A percentile compares a stretch with the other conserved stretches of the same genome.
Evolutionary conservation across 2,329 filamentous ascomycete species (phyloP).

Genomic region (Fusarium sororula): DNA sequence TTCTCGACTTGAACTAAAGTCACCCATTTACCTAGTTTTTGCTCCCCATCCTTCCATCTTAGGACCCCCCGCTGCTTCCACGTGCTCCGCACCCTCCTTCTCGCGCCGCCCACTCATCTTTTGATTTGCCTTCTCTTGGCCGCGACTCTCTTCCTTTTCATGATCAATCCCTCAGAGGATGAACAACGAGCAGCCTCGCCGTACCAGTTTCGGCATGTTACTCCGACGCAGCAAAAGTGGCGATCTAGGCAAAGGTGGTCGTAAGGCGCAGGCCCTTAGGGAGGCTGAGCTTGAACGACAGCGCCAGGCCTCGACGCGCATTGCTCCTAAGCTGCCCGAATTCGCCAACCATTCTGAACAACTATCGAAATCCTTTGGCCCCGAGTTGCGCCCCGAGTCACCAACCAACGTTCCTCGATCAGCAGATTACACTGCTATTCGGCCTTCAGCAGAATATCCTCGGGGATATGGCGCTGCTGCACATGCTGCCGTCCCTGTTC

Average conservation of each 20-base stretch:
- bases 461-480: slow-evolving; percentile 51
- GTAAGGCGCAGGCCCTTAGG: slow-evolving; percentile 65
- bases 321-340: slow-evolving; percentile 62
- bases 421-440: slow-evolving; percentile 50
- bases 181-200: slow-evolving; percentile 45
- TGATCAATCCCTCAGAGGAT: slow-evolving; percentile 43
- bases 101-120: slow-evolving; percentile 28
- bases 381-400: slow-evolving; percentile 70
- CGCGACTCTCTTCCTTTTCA: slow-evolving; percentile 39
- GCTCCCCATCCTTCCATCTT: slow-evolving; percentile 22
- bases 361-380: slow-evolving; percentile 56
- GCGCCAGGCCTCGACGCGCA: slow-evolving; percentile 57
- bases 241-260: slow-evolving; percentile 68
- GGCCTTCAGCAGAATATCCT: slow-evolving; percentile 62
- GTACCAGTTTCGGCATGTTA: slow-evolving; percentile 65
- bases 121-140: slow-evolving; percentile 21
- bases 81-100: slow-evolving; percentile 37
- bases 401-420: slow-evolving; percentile 66
- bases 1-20: slow-evolving; percentile 30
- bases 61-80: slow-evolving; percentile 33
- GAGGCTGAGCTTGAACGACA: slow-evolving; percentile 62
- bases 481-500: slow-evolving; percentile 57
- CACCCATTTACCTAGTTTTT: slow-evolving; percentile 8
- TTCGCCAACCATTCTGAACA: slow-evolving; percentile 60
- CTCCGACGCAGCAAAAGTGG: slow-evolving; percentile 74